Evolutionary conservation across 108 stramenopile species (phyloP), one percentile per base, ranked within the genome.

Genomic region (Seminavis robusta): DNA sequence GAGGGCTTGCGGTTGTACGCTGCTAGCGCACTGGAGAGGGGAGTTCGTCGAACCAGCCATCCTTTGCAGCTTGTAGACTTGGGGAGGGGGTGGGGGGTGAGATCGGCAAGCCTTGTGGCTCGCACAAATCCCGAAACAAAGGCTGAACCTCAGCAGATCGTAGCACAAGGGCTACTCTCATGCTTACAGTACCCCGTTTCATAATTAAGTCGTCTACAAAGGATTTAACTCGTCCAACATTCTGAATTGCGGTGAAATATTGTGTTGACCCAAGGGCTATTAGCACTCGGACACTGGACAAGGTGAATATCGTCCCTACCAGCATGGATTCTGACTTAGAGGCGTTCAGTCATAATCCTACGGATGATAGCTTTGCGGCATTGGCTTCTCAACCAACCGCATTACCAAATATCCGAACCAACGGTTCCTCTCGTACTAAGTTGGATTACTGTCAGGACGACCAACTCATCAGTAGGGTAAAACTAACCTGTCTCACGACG

Each of bases 371-470:
- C 86, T 87, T 91, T 80, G 84, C 80, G 83, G 83, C 88, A 86
- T 83, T 90, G 82, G 84, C 88, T 90, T 53, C 77, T 84, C 84
- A 86, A 74, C 82, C 82, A 90, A 86, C 84, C 73, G 78, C 80
- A 79, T 87, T 84, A 92, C 90, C 94, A 92, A 94, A 72, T 91
- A 88, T 92, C 90, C 78, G 88, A 91, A 90, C 88, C 94, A 94
- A 91, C 88, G 90, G 88, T 95, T 95, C 94, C 90, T 95, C 94
- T 95, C 88, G 94, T 92, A 95, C 94, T 92, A 95, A 95, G 88
- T 90, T 95, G 86, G 86, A 95, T 92, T 95, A 92, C 90, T 91
- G 84, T 89, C 69, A 77, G 84, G 83, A 82, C 89, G 89, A 86
- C 87, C 46, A 68, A 65, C 46, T 80, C 79, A 84, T 85, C 85